phyloP scores from a whole-genome alignment of 352 stramenopile species.

The Globisporangium middletonii region DNA sequence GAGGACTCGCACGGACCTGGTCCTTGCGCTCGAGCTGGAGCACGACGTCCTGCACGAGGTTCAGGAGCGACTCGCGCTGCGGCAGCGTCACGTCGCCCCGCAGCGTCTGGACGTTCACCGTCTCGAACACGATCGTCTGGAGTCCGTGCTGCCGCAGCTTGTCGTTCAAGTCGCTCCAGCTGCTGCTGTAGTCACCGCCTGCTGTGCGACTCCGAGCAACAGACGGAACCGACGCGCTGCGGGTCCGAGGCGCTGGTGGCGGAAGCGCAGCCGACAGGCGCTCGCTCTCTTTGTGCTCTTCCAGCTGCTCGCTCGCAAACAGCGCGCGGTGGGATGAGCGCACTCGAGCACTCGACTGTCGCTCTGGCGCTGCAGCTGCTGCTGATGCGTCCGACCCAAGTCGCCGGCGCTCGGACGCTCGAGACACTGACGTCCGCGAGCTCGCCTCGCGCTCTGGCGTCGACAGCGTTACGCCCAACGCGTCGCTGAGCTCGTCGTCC shows the following conservation, averaged over 20 bases:
- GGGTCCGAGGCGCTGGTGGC: not conserved
- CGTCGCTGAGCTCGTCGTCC: conserved; percentile 58
- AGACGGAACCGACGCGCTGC: not conserved
- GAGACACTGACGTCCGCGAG: not conserved
- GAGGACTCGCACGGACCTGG: too few relatives aligned
- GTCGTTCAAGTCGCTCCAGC: conserved; percentile 32
- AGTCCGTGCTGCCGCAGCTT: conserved; percentile 55
- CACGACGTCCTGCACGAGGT: conserved; percentile 55
- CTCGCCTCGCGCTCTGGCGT: conserved; percentile 3
- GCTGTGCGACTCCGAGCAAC: not conserved
- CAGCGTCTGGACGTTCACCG: conserved; percentile 9
- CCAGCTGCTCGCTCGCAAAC: conserved; percentile 2
- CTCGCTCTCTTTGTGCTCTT: conserved; percentile 8
- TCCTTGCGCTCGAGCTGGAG: conserved; percentile 62
- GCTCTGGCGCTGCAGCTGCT: not conserved
- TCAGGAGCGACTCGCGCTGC: conserved; percentile 42
- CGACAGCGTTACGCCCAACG: conserved; percentile 29
- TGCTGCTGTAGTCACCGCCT: not conserved
- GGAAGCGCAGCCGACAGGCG: not conserved
- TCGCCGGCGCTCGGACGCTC: not conserved
- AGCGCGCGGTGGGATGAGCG: conserved; percentile 5
- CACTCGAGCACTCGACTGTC: too few relatives aligned
- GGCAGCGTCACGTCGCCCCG: conserved; percentile 17
- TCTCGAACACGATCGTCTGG: conserved; percentile 32
- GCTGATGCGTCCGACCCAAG: not conserved